These are phyloP conservation scores for Lachnellula hyalina DNA, from an alignment of 2,329 filamentous ascomycete genomes.

Conservation along the genomic window DNA sequence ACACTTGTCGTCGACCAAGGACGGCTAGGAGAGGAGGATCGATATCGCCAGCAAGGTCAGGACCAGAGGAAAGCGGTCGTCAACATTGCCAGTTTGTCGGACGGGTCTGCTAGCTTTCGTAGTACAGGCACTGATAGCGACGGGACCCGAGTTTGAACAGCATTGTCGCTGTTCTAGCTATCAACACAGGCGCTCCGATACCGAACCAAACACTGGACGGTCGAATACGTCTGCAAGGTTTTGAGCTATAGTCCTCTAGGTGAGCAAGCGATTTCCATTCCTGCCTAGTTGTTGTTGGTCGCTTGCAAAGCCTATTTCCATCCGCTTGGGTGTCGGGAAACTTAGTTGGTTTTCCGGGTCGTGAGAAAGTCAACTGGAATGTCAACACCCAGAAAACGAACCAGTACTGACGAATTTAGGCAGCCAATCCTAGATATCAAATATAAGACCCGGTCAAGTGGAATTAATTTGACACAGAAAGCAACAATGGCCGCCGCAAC, in stretches of 20 bases:
- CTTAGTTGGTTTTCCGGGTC: background rate
- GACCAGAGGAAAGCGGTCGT: background rate
- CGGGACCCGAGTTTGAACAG: background rate
- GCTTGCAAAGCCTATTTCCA: background rate
- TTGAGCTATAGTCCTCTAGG: background rate
- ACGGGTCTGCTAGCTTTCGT: background rate
- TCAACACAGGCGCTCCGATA: background rate
- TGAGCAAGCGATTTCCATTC: background rate
- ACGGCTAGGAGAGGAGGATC: background rate
- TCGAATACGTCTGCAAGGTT: background rate
- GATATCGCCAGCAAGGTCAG: background rate
- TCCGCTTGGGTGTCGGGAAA: background rate
- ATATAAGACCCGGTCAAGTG: background rate
- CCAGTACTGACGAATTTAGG: background rate
- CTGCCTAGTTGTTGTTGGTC: background rate
- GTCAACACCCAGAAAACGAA: background rate
- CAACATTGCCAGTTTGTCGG: background rate
- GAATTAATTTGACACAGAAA: background rate
- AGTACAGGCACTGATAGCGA: background rate
- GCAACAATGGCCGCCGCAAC: background rate
- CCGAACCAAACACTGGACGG: background rate
- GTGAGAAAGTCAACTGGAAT: background rate
- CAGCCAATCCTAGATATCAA: background rate
- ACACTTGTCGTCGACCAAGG: background rate
- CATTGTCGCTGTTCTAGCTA: background rate